These are phyloP conservation scores for Pistacia atlantica DNA, from an alignment of 345 rosid genomes.

Conservation along the genomic window DNA sequence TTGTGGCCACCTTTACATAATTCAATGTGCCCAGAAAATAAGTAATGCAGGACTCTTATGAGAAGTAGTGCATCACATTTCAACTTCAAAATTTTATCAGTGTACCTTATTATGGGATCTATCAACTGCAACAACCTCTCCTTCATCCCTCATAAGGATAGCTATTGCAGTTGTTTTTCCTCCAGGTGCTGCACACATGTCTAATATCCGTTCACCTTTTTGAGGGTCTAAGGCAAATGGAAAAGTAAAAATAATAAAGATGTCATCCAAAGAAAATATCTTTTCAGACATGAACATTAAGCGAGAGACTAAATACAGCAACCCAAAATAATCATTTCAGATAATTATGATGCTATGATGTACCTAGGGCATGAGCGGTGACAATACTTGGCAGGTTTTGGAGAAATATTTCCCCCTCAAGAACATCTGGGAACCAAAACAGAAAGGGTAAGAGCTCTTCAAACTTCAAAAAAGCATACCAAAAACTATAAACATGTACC, in stretches of 20 bases:
- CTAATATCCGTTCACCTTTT: conserved; percentile 86
- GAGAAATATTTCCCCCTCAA: conserved; percentile 95
- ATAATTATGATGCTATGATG: background rate
- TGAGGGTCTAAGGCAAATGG: conserved; percentile 74
- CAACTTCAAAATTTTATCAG: conserved; percentile 6
- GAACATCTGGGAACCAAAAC: conserved; percentile 64
- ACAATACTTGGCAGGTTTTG: conserved; percentile 94
- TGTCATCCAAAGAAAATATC: background rate
- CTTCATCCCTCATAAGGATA: conserved; percentile 83
- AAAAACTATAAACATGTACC: background rate
- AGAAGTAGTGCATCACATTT: background rate
- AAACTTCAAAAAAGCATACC: conserved; percentile 4
- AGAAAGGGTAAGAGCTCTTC: conserved; percentile 17
- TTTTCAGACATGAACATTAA: background rate
- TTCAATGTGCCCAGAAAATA: conserved; percentile 7
- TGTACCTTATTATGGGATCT: conserved; percentile 96
- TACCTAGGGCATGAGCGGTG: conserved; percentile 92
- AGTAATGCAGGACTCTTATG: background rate
- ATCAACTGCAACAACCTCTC: conserved; percentile 90
- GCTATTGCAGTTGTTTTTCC: conserved; percentile 98
- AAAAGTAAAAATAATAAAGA: background rate
- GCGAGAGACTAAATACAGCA: too few species aligned
- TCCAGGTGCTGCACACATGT: conserved; percentile 99
- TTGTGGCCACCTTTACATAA: background rate
- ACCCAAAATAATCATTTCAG: background rate